A percentile compares a stretch with the other conserved stretches of the same genome.
Conservation (phyloP, 768 basidiomycete species). For the Mycena pura region DNA sequence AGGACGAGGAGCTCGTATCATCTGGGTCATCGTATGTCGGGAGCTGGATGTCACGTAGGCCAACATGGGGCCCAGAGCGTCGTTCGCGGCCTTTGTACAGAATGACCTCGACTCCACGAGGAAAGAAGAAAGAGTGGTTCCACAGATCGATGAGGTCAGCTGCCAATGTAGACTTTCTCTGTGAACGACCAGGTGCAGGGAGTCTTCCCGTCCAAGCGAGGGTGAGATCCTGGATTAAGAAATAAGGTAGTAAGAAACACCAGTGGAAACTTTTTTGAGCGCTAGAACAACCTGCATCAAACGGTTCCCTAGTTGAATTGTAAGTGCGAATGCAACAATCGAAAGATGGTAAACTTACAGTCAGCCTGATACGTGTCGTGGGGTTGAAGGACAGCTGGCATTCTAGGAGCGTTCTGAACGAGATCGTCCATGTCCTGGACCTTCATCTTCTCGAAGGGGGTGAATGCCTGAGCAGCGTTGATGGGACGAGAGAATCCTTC, state of each 20-base stretch:
- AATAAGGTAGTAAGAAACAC: not conserved
- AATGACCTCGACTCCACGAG: conserved; percentile 78
- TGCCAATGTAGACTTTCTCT: conserved; percentile 64
- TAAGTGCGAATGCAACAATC: not conserved
- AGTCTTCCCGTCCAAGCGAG: conserved; percentile 81
- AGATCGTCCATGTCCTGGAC: conserved; percentile 82
- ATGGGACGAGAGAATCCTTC: conserved; percentile 79
- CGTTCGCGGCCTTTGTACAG: conserved; percentile 83
- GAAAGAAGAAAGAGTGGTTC: conserved; percentile 78
- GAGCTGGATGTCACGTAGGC: conserved; percentile 60
- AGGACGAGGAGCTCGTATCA: conserved; percentile 43
- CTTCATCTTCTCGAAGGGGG: conserved; percentile 73
- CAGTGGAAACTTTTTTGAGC: not conserved
- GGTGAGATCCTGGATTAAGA: conserved; percentile 64
- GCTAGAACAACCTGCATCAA: conserved; percentile 68
- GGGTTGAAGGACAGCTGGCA: conserved; percentile 73
- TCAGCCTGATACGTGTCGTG: conserved; percentile 83
- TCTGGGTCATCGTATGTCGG: conserved; percentile 54
- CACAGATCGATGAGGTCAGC: conserved; percentile 81
- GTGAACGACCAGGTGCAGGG: conserved; percentile 64
- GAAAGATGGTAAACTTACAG: conserved; percentile 35
- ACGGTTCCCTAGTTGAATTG: conserved; percentile 54
- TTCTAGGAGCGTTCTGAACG: conserved; percentile 67
- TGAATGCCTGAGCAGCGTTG: conserved; percentile 70
- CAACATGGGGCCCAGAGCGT: conserved; percentile 68